Percentiles rank a stretch among this genome's conserved stretches.
phyloP scores from a whole-genome alignment of 345 rosid genomes.

The Eucalyptus urophylla region DNA sequence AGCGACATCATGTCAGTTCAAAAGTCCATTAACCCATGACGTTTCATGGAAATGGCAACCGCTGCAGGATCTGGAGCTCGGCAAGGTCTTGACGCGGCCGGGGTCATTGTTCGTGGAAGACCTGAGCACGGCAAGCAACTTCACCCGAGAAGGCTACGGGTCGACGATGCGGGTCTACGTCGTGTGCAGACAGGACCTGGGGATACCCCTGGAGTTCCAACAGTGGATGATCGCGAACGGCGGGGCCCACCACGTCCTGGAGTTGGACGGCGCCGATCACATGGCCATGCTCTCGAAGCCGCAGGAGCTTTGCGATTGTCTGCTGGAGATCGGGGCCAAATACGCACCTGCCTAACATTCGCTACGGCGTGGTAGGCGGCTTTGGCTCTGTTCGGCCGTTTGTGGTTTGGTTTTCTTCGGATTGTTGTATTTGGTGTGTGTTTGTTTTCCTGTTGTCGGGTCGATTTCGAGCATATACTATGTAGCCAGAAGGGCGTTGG shows the following conservation, averaged over 20 bases:
- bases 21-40: background rate
- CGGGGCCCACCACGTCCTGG: constrained; percentile 1
- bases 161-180: constrained; percentile 1
- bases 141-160: constrained; percentile 5
- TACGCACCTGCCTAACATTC: background rate
- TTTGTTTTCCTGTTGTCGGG: background rate
- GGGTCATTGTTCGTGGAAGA: constrained; percentile 2
- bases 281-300: constrained; percentile 23
- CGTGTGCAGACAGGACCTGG: constrained; percentile 4
- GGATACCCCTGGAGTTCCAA: background rate
- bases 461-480: background rate
- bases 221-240: constrained; percentile 14
- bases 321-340: background rate
- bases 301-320: background rate
- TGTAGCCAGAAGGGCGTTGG: background rate
- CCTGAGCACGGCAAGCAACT: background rate
- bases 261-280: constrained; percentile 14
- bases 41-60: background rate
- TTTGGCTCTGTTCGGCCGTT: background rate
- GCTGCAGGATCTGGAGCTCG: constrained; percentile 19
- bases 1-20: background rate
- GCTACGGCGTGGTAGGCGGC: background rate
- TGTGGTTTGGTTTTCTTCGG: background rate
- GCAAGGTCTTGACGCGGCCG: constrained; percentile 8
- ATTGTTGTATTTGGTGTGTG: background rate